Percentiles rank a stretch among this genome's conserved stretches.
These are phyloP conservation scores for Phytophthora cactorum DNA, from an alignment of 352 stramenopile genomes.

Conservation along the genomic window DNA sequence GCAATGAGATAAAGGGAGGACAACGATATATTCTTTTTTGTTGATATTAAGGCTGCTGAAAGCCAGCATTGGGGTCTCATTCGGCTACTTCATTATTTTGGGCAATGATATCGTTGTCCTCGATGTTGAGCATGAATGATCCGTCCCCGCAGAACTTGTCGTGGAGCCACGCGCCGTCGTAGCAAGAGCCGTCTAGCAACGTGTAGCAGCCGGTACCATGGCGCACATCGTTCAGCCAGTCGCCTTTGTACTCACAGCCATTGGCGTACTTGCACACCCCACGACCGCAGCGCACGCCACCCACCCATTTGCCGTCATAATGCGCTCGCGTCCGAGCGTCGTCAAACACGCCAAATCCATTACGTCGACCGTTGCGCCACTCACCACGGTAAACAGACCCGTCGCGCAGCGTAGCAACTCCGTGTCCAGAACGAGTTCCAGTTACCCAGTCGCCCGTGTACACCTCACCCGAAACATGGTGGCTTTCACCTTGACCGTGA, in stretches of 20 bases:
- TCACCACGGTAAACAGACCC: slow-evolving; percentile 86
- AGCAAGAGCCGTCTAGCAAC: slow-evolving; percentile 81
- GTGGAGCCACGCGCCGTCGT: slow-evolving; percentile 82
- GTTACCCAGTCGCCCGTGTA: slow-evolving; percentile 60
- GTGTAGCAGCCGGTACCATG: slow-evolving; percentile 81
- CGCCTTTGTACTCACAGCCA: slow-evolving; percentile 77
- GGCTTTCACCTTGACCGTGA: slow-evolving; percentile 63
- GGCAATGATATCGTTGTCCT: slow-evolving; percentile 21
- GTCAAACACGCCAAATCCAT: slow-evolving; percentile 78
- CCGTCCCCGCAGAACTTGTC: slow-evolving; percentile 80
- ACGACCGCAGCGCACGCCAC: slow-evolving; percentile 67
- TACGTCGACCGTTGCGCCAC: slow-evolving; percentile 84
- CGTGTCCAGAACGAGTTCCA: slow-evolving; percentile 59
- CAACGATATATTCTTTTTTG: slow-evolving; percentile 8
- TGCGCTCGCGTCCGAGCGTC: slow-evolving; percentile 61
- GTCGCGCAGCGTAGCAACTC: slow-evolving; percentile 60
- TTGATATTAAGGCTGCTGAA: background rate
- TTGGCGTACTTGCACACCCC: slow-evolving; percentile 68
- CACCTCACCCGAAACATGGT: slow-evolving; percentile 45
- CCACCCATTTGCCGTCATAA: slow-evolving; percentile 91
- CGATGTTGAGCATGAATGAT: slow-evolving; percentile 60
- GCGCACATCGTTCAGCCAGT: slow-evolving; percentile 81
- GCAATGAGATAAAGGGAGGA: background rate
- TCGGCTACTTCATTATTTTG: slow-evolving; percentile 4
- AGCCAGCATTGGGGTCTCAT: background rate